These are phyloP conservation scores for Oehlia diaphana DNA, from an alignment of 192 early-diverging fungal species.

Conservation along the genomic window DNA sequence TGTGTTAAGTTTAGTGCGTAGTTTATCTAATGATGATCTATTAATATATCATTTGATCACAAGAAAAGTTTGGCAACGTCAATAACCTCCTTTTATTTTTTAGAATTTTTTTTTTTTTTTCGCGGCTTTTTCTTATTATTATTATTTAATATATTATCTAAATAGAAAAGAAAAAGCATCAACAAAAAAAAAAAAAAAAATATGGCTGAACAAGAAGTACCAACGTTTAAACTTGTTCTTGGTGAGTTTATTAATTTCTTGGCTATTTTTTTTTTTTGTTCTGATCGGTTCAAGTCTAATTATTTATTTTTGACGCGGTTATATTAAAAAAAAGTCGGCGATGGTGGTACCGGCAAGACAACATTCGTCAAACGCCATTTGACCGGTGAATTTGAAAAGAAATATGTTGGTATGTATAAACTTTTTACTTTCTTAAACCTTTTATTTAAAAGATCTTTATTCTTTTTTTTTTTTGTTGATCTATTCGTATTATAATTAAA, in stretches of 20 bases:
- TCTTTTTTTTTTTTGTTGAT: neutral
- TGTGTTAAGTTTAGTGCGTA: no score
- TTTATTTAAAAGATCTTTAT: neutral
- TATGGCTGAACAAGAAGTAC: conserved; percentile 42
- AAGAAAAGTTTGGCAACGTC: no score
- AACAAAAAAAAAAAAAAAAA: conserved; percentile 30
- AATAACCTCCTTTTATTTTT: neutral
- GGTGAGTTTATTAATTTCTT: conserved; percentile 47
- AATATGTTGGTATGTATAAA: conserved; percentile 86
- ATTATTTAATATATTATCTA: neutral
- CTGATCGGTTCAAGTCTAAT: neutral
- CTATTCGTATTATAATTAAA: neutral
- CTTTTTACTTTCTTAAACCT: neutral
- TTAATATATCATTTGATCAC: no score
- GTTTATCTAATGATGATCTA: no score
- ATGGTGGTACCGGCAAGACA: conserved; percentile 99
- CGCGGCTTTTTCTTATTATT: neutral
- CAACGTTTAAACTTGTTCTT: conserved; percentile 90
- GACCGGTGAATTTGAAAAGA: conserved; percentile 99
- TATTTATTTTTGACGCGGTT: conserved; percentile 10
- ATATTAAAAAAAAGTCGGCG: conserved; percentile 68
- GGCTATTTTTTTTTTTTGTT: neutral
- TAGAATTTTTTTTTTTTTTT: neutral
- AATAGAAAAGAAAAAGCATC: no score
- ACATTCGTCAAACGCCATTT: conserved; percentile 99